Base-by-base conservation (phyloP, 441 rosid species). In the Bruguiera hainesii region DNA sequence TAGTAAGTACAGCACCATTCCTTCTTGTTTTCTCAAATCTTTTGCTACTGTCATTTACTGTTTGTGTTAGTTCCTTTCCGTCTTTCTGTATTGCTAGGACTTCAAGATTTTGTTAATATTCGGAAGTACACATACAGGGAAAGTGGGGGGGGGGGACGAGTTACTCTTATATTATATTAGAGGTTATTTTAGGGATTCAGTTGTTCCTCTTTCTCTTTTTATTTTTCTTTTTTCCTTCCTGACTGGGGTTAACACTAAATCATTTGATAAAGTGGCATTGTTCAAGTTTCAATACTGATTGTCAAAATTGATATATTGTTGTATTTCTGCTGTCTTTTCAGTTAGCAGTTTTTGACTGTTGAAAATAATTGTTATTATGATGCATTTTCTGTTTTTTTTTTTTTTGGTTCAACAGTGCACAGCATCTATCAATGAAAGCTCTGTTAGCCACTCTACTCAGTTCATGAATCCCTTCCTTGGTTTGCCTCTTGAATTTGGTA, bases 391-490 rank as follows among this genome's bases (percentile, higher is more conserved):
- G 29, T 39, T 53, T 42, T 19, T 52, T 64, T 64, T 28, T 73
- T 69, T 63, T 58, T 21, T 53, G 55, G 11, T 64, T 55, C 51
- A 9, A 66, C 78, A 93, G 98, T 70, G 83, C 51, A 75, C 80
- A 71, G 91, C 98, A 71, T 96, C 97, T 0, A 59, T 89, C 59
- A 93, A 88, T 73, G 97, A 78, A 16, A 82, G 84, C 63, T 68
- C 93, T 13, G 89, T 91, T 49, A 83, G 83, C 64, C 97, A 96
- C 76, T 73, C 87, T 15, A 87, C 80, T 80, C 98, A 93, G 78
- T 85, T 93, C 5, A 77, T 87, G 18, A 96, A 96, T 76, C 79
- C 98, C 13, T 93, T 84, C 76, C 93, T 96, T 66, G 99, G 99
- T 23, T 73, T 96, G 81, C 99, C 99, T 2, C 82, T 96, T 2